Evolutionary conservation across 176 grass and related monocot genomes (phyloP).

Genomic region (Calamus simplicifolius): DNA sequence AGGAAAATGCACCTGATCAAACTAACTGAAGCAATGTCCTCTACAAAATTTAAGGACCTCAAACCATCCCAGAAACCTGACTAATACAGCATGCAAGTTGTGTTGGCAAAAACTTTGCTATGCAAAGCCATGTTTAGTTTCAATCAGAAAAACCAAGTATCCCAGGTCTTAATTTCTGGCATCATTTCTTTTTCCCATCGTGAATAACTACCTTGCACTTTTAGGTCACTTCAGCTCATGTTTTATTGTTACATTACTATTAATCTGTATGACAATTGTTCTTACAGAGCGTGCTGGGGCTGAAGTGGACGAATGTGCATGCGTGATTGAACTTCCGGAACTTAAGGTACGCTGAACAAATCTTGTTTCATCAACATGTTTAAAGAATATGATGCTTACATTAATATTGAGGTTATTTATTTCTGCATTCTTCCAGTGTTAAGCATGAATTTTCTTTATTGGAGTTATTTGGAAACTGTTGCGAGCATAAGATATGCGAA

Average conservation of each 20-base stretch:
- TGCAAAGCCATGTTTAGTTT: too few relatives aligned
- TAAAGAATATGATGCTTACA: background rate
- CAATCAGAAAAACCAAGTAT: too few relatives aligned
- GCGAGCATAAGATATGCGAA: too few relatives aligned
- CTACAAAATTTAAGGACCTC: too few relatives aligned
- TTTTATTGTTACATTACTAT: background rate
- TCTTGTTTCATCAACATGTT: background rate
- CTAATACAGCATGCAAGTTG: too few relatives aligned
- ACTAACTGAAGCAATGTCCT: too few relatives aligned
- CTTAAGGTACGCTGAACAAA: slow-evolving; percentile 35
- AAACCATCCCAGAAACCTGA: too few relatives aligned
- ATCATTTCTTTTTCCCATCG: background rate
- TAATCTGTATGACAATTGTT: background rate
- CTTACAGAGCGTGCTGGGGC: slow-evolving; percentile 42
- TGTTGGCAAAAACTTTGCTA: too few relatives aligned
- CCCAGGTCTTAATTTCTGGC: too few relatives aligned
- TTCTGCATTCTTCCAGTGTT: background rate
- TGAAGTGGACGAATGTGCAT: slow-evolving; percentile 60
- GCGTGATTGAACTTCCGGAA: slow-evolving; percentile 56
- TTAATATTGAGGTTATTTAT: background rate
- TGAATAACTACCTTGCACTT: background rate
- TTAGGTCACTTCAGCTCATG: slow-evolving; percentile 1
- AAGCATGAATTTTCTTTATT: too few relatives aligned
- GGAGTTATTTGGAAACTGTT: too few relatives aligned
- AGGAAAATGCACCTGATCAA: too few relatives aligned